Conservation (phyloP, 2,329 filamentous ascomycete genomes). For the Cordyceps tenuipes region DNA sequence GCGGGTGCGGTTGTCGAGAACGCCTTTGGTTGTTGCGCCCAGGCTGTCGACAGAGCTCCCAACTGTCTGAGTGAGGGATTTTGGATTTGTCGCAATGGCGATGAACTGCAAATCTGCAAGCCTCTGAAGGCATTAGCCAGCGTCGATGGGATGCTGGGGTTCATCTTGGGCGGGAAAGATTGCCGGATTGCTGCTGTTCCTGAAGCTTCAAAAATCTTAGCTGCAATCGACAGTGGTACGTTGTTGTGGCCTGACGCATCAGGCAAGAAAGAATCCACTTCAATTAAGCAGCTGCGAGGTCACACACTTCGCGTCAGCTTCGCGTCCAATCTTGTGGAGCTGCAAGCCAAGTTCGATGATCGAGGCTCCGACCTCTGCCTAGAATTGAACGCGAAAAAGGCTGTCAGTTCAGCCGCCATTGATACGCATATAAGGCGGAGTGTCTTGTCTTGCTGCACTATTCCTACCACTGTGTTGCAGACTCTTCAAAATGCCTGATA, state of each 20-base stretch:
- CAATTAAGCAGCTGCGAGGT: constrained; percentile 26
- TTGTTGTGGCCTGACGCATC: constrained; percentile 19
- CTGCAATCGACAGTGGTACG: background rate
- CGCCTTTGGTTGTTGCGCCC: constrained; percentile 34
- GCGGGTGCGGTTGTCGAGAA: constrained; percentile 63
- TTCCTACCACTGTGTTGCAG: background rate
- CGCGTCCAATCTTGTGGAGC: constrained; percentile 26
- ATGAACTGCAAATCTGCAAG: constrained; percentile 36
- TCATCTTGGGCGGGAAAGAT: constrained; percentile 33
- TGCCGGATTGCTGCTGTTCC: constrained; percentile 14
- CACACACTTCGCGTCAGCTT: constrained; percentile 38
- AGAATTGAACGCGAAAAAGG: background rate
- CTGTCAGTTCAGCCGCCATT: constrained; percentile 1
- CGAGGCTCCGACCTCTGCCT: constrained; percentile 21
- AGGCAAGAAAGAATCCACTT: constrained; percentile 13
- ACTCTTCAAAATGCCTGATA: constrained; percentile 65
- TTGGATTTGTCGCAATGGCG: constrained; percentile 31
- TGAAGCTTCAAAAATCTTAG: constrained; percentile 27
- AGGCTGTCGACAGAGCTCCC: constrained; percentile 20
- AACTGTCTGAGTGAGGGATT: constrained; percentile 24
- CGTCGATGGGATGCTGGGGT: constrained; percentile 33
- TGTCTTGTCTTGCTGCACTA: background rate
- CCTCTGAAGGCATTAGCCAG: constrained; percentile 44
- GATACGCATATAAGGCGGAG: constrained; percentile 18
- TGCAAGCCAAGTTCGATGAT: constrained; percentile 24